These are phyloP conservation scores for Lentinula boryana DNA, from an alignment of 768 basidiomycete genomes.

Conservation along the genomic window DNA sequence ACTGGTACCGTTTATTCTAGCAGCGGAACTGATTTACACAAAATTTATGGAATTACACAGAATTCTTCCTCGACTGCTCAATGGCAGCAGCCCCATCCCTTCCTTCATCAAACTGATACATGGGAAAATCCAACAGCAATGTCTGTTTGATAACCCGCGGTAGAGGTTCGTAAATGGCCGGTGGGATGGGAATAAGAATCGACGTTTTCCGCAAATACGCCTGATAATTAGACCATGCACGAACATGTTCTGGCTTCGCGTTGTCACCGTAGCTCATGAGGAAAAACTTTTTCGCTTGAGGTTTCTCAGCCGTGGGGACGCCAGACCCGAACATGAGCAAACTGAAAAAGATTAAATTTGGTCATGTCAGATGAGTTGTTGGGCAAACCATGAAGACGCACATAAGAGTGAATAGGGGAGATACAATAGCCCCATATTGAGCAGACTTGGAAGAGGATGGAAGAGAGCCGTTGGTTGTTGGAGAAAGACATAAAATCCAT, in stretches of 20 bases:
- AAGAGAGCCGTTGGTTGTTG: constrained; percentile 41
- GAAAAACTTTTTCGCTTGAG: constrained; percentile 54
- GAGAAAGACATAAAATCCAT: constrained; percentile 55
- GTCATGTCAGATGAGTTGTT: background rate
- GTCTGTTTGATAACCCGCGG: constrained; percentile 49
- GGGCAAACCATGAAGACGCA: constrained; percentile 23
- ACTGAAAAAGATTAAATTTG: constrained; percentile 18
- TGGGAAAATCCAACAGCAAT: constrained; percentile 54
- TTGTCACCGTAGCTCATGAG: constrained; percentile 40
- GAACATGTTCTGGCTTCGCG: constrained; percentile 19
- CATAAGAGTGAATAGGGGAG: constrained; percentile 63
- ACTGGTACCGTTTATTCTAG: too few species aligned
- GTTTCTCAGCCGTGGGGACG: constrained; percentile 66
- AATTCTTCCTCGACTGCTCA: constrained; percentile 23
- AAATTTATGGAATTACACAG: background rate
- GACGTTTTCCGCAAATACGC: constrained; percentile 51
- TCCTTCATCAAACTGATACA: constrained; percentile 52
- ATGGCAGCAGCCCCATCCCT: constrained; percentile 40
- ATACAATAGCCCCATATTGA: constrained; percentile 53
- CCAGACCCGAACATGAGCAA: constrained; percentile 64
- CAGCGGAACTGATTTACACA: too few species aligned
- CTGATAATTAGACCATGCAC: constrained; percentile 50
- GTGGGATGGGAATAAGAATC: constrained; percentile 58
- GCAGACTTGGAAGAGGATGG: constrained; percentile 40
- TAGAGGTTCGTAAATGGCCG: constrained; percentile 42